These are phyloP conservation scores for Linnemannia exigua DNA, from an alignment of 192 early-diverging fungal genomes.

Conservation along the genomic window DNA sequence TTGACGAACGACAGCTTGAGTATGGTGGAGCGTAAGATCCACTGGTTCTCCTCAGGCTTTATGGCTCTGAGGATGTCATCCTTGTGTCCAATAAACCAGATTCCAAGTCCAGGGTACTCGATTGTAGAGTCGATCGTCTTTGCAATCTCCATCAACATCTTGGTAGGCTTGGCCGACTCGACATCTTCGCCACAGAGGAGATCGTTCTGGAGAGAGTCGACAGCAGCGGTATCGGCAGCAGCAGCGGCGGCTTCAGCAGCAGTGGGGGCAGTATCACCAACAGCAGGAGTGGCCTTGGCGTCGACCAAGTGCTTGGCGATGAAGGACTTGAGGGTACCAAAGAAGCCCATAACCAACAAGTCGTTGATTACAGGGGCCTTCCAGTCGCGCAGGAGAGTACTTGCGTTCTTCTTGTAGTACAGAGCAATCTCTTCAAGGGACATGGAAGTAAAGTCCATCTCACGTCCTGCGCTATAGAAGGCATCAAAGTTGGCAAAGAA, in stretches of 20 bases:
- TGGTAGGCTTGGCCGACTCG: slow-evolving; percentile 55
- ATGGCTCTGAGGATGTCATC: slow-evolving; percentile 41
- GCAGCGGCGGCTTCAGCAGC: slow-evolving; percentile 32
- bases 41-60: slow-evolving; percentile 42
- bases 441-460: slow-evolving; percentile 49
- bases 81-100: slow-evolving; percentile 41
- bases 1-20: slow-evolving; percentile 48
- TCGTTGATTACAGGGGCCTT: slow-evolving; percentile 55
- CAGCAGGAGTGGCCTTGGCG: slow-evolving; percentile 22
- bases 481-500: slow-evolving; percentile 53
- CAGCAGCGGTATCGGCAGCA: slow-evolving; percentile 46
- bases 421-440: slow-evolving; percentile 40
- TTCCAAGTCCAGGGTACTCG: slow-evolving; percentile 35
- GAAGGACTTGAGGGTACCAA: slow-evolving; percentile 55
- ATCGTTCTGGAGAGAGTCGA: slow-evolving; percentile 52
- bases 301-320: slow-evolving; percentile 54
- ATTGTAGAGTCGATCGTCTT: slow-evolving; percentile 37
- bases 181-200: slow-evolving; percentile 54
- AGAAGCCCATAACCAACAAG: slow-evolving; percentile 51
- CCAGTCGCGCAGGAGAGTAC: slow-evolving; percentile 42
- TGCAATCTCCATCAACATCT: slow-evolving; percentile 56
- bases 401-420: slow-evolving; percentile 46
- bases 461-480: slow-evolving; percentile 43
- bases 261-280: slow-evolving; percentile 21
- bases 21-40: slow-evolving; percentile 50